Conservation (phyloP, 306 rosid genomes). For the Heteromeles arbutifolia region DNA sequence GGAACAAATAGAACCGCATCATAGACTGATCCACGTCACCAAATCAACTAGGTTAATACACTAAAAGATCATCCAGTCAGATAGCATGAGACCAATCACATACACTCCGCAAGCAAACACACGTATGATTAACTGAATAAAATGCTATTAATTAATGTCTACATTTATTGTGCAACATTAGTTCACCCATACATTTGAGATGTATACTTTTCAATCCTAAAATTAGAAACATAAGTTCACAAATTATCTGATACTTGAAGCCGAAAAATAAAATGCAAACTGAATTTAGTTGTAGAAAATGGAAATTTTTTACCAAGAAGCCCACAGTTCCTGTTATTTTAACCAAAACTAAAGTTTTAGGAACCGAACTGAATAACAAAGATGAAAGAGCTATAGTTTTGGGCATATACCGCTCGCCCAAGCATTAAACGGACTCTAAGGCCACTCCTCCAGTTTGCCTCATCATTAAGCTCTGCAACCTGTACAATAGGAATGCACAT, state of each 20-base stretch:
- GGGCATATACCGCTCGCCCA: slow-evolving; percentile 47
- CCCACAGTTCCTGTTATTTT: neutral
- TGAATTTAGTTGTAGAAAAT: too few relatives aligned
- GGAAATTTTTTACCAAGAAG: neutral
- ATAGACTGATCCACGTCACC: neutral
- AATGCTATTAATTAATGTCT: neutral
- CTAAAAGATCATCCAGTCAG: neutral
- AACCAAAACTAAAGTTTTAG: neutral
- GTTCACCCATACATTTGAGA: neutral
- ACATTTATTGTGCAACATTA: neutral
- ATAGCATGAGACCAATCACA: neutral
- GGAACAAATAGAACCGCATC: slow-evolving; percentile 12
- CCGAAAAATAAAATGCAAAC: neutral
- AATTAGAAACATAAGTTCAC: neutral
- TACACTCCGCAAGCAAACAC: neutral
- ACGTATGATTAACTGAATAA: neutral
- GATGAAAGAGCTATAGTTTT: neutral
- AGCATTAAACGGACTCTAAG: slow-evolving; percentile 84
- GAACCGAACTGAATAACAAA: neutral
- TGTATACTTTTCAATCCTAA: neutral
- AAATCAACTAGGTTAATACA: neutral
- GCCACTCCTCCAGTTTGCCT: slow-evolving; percentile 90
- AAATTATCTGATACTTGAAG: neutral
- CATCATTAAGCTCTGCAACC: slow-evolving; percentile 87
- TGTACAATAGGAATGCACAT: slow-evolving; percentile 26